These are phyloP conservation scores for Cladorrhinum sp. DNA, from an alignment of 2,329 filamentous ascomycete genomes.

Conservation along the genomic window DNA sequence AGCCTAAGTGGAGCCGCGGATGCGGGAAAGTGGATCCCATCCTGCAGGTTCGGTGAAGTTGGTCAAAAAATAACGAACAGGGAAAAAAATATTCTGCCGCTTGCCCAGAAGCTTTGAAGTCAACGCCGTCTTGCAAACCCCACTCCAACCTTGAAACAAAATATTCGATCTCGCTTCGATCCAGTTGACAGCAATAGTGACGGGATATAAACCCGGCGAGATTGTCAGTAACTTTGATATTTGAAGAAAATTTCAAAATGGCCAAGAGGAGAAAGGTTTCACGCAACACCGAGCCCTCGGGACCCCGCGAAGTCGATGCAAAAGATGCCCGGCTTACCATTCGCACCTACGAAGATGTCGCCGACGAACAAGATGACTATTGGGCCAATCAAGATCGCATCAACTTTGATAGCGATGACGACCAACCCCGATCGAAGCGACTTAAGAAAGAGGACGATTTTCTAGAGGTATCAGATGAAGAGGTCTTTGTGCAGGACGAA, in stretches of 20 bases:
- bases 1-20: no score
- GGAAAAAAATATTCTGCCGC: slow-evolving; percentile 23
- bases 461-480: slow-evolving; percentile 61
- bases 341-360: slow-evolving; percentile 75
- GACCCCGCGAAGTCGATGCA: slow-evolving; percentile 54
- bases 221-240: not conserved
- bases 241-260: slow-evolving; percentile 42
- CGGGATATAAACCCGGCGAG: no score
- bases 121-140: not conserved
- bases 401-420: slow-evolving; percentile 68
- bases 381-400: slow-evolving; percentile 84
- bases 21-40: not conserved
- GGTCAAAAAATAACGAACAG: not conserved
- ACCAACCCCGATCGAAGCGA: slow-evolving; percentile 75
- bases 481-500: slow-evolving; percentile 40
- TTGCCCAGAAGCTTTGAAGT: slow-evolving; percentile 6
- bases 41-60: not conserved
- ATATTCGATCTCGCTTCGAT: not conserved
- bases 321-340: slow-evolving; percentile 62
- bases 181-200: no score
- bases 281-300: slow-evolving; percentile 45
- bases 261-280: slow-evolving; percentile 70
- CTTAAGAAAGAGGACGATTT: slow-evolving; percentile 66
- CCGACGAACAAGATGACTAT: slow-evolving; percentile 92
- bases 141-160: not conserved